Conservation (phyloP, 768 basidiomycete genomes). For the Pholiota molesta region DNA sequence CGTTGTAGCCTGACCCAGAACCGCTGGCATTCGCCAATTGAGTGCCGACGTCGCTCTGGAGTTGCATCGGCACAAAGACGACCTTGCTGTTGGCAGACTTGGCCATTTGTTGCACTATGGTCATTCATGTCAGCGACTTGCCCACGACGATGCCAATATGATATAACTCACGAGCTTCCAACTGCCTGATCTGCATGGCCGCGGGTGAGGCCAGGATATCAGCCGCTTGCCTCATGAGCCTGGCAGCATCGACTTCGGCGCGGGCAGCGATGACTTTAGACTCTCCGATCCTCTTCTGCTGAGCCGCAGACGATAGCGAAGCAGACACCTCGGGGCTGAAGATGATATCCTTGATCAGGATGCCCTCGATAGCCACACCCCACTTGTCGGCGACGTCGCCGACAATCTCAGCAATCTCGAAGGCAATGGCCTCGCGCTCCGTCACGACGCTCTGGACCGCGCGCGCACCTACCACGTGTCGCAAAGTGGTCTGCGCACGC, state of each 20-base stretch:
- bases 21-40: slow-evolving; percentile 40
- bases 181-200: slow-evolving; percentile 97
- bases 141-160: background rate
- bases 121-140: background rate
- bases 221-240: slow-evolving; percentile 96
- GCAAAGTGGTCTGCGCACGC: slow-evolving; percentile 90
- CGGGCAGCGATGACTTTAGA: slow-evolving; percentile 95
- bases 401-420: slow-evolving; percentile 96
- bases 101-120: slow-evolving; percentile 88
- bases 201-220: slow-evolving; percentile 94
- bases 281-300: slow-evolving; percentile 97
- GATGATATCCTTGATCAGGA: slow-evolving; percentile 94
- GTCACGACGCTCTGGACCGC: slow-evolving; percentile 96
- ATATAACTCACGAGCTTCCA: slow-evolving; percentile 70
- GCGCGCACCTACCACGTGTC: slow-evolving; percentile 96
- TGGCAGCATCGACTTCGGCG: slow-evolving; percentile 93
- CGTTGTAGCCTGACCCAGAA: slow-evolving; percentile 27
- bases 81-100: slow-evolving; percentile 88
- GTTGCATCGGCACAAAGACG: slow-evolving; percentile 92
- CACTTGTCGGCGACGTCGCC: slow-evolving; percentile 92
- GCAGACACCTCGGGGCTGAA: slow-evolving; percentile 90
- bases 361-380: slow-evolving; percentile 96
- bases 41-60: slow-evolving; percentile 71
- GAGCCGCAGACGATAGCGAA: slow-evolving; percentile 91
- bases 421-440: slow-evolving; percentile 94